Evolutionary conservation across 2,329 filamentous ascomycete genomes (phyloP).

Genomic region (Rutstroemia sp.): DNA sequence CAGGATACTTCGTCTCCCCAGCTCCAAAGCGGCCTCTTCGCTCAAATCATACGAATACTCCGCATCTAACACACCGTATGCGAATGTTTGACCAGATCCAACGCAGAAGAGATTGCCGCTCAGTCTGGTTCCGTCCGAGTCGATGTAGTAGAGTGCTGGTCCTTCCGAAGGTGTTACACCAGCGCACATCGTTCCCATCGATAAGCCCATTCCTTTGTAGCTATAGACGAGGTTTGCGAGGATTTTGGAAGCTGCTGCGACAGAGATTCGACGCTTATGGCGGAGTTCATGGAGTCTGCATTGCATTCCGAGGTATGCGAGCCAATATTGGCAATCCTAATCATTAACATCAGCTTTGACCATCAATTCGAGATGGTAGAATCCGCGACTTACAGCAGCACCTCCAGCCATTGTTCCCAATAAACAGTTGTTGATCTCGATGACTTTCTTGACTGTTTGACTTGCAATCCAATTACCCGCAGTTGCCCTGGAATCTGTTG

Average conservation of each 20-base stretch:
- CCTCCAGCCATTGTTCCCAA: constrained; percentile 97
- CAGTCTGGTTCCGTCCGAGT: constrained; percentile 89
- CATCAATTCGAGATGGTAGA: not conserved
- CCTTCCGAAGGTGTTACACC: constrained; percentile 94
- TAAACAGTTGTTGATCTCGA: constrained; percentile 92
- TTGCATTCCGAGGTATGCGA: constrained; percentile 97
- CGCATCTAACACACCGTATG: constrained; percentile 94
- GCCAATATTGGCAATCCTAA: constrained; percentile 98
- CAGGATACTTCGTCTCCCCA: constrained; percentile 86
- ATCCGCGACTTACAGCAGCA: constrained; percentile 59
- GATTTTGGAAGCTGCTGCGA: constrained; percentile 96
- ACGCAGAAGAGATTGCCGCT: constrained; percentile 97
- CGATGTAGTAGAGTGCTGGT: constrained; percentile 97
- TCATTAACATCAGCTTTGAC: not conserved
- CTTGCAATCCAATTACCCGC: constrained; percentile 99
- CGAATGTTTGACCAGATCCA: constrained; percentile 95
- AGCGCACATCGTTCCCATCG: constrained; percentile 99
- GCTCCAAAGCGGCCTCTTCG: constrained; percentile 81
- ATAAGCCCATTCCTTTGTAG: constrained; percentile 98
- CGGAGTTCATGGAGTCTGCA: constrained; percentile 98
- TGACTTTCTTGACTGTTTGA: constrained; percentile 99
- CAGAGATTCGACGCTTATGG: constrained; percentile 97
- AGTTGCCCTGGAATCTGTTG: constrained; percentile 93
- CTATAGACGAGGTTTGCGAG: constrained; percentile 96
- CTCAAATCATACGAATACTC: constrained; percentile 87